Conservation (phyloP, 2,329 filamentous ascomycete genomes). For the Cladosporium colombiae region DNA sequence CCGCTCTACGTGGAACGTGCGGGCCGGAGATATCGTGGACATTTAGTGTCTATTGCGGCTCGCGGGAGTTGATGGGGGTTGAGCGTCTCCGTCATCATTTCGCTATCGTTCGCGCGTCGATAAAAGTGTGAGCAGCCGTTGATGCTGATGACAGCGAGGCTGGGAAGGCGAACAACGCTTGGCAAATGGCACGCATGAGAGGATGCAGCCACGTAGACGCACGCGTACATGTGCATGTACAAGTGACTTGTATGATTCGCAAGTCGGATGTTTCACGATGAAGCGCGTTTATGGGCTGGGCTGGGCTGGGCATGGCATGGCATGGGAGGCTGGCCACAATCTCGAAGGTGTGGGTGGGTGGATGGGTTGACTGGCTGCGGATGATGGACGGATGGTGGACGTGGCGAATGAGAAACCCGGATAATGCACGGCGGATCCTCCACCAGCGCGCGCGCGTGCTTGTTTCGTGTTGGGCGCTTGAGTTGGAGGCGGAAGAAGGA, state of each 20-base stretch:
- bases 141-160: not conserved
- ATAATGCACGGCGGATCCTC: not conserved
- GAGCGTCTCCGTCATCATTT: no score
- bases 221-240: not conserved
- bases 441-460: not conserved
- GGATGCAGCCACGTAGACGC: not conserved
- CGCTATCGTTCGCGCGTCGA: not conserved
- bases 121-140: not conserved
- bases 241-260: not conserved
- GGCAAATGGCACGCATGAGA: not conserved
- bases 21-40: no score
- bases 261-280: slow-evolving; percentile 1
- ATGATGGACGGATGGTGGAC: not conserved
- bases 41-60: no score
- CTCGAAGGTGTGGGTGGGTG: not conserved
- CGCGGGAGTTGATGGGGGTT: no score
- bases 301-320: not conserved
- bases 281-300: not conserved
- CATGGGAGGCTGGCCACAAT: not conserved
- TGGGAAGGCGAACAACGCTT: not conserved
- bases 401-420: not conserved
- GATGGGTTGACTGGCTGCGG: not conserved
- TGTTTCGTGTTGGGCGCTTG: not conserved
- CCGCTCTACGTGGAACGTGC: no score
- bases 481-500: not conserved